These are phyloP conservation scores for Ogataea trehaloabstinens DNA, from an alignment of 805 yeast genomes.

Conservation along the genomic window DNA sequence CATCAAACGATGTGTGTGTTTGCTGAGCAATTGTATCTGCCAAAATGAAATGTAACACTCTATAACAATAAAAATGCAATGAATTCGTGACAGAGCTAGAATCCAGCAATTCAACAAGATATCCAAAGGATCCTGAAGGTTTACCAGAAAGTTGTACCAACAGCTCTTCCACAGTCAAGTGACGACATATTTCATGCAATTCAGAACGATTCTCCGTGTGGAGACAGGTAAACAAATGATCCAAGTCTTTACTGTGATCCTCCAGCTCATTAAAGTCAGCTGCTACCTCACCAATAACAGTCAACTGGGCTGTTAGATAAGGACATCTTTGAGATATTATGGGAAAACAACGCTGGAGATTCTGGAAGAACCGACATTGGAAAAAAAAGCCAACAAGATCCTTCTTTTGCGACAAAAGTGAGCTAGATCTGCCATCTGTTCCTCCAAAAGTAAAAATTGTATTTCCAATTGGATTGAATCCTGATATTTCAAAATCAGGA, in stretches of 20 bases:
- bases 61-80: slow-evolving; percentile 31
- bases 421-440: background rate
- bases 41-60: slow-evolving; percentile 34
- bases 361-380: slow-evolving; percentile 4
- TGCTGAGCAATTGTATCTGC: slow-evolving; percentile 28
- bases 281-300: slow-evolving; percentile 35
- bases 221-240: slow-evolving; percentile 9
- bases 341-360: slow-evolving; percentile 4
- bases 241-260: slow-evolving; percentile 4
- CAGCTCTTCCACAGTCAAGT: background rate
- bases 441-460: slow-evolving; percentile 14
- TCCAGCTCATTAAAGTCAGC: slow-evolving; percentile 37
- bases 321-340: slow-evolving; percentile 1
- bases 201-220: slow-evolving; percentile 4
- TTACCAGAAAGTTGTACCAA: background rate
- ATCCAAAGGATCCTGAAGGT: slow-evolving; percentile 1
- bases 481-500: slow-evolving; percentile 16
- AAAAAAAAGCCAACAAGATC: slow-evolving; percentile 1
- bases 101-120: slow-evolving; percentile 1
- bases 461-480: slow-evolving; percentile 25
- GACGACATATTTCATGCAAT: background rate
- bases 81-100: slow-evolving; percentile 1
- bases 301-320: slow-evolving; percentile 18
- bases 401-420: background rate
- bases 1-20: slow-evolving; percentile 17